Conservation (phyloP, 1,139 yeast species). For the Yamadazyma aaseri region DNA sequence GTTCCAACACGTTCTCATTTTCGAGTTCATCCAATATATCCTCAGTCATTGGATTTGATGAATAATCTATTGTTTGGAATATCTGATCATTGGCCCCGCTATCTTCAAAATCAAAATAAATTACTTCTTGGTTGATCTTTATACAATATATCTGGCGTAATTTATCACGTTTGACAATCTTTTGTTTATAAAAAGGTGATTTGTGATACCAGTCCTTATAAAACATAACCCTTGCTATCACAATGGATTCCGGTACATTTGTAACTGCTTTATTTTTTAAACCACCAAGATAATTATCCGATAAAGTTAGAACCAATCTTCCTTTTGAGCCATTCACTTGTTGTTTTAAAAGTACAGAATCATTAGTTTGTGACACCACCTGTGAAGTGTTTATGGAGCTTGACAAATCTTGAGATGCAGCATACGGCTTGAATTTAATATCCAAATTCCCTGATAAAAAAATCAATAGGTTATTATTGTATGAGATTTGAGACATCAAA, state of each 20-base stretch:
- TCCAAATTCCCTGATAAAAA: conserved; percentile 34
- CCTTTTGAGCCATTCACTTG: conserved; percentile 4
- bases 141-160: conserved; percentile 6
- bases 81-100: background rate
- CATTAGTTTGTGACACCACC: background rate
- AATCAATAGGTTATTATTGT: conserved; percentile 25
- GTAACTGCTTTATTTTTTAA: conserved; percentile 5
- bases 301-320: conserved; percentile 9
- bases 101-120: conserved; percentile 10
- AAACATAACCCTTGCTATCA: conserved; percentile 30
- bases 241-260: conserved; percentile 17
- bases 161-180: conserved; percentile 10
- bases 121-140: background rate
- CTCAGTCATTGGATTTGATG: conserved; percentile 3
- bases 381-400: conserved; percentile 2
- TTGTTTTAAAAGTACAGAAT: background rate
- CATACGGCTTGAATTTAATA: conserved; percentile 6
- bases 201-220: conserved; percentile 40
- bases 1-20: background rate
- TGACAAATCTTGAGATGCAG: conserved; percentile 2
- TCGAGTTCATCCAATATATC: background rate
- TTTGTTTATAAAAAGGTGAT: background rate
- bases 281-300: conserved; percentile 5
- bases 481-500: conserved; percentile 24
- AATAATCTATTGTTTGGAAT: conserved; percentile 1